Evolutionary conservation across 495 filamentous ascomycete species (phyloP).

Genomic region (Aspergillus carlsbadensis): DNA sequence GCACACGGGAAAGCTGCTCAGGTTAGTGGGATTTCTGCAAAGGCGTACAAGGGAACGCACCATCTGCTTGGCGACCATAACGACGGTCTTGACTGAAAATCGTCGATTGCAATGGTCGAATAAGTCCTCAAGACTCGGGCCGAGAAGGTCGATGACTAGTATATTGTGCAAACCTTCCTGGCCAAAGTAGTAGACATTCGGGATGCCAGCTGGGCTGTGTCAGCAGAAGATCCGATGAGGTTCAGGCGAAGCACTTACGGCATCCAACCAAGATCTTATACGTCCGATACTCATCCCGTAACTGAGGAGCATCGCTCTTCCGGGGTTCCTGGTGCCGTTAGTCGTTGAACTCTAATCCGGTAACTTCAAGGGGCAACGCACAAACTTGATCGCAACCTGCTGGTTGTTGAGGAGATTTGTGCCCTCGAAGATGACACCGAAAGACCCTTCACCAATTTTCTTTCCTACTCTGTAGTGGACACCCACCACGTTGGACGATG

Average conservation of each 20-base stretch:
- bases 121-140: slow-evolving; percentile 93
- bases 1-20: slow-evolving; percentile 83
- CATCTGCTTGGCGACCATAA: slow-evolving; percentile 99
- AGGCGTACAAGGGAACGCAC: slow-evolving; percentile 44
- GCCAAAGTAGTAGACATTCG: slow-evolving; percentile 99
- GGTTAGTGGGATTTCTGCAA: neutral
- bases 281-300: slow-evolving; percentile 97
- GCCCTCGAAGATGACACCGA: slow-evolving; percentile 98
- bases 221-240: slow-evolving; percentile 18
- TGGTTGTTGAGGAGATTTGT: slow-evolving; percentile 99
- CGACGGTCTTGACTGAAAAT: slow-evolving; percentile 95
- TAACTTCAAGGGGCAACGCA: slow-evolving; percentile 47
- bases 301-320: slow-evolving; percentile 96
- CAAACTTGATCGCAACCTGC: slow-evolving; percentile 99
- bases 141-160: slow-evolving; percentile 95
- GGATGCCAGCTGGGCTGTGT: slow-evolving; percentile 80
- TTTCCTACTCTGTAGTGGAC: slow-evolving; percentile 99
- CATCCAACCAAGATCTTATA: slow-evolving; percentile 99
- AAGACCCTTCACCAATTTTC: slow-evolving; percentile 99
- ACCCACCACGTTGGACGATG: slow-evolving; percentile 96
- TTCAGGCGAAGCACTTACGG: slow-evolving; percentile 65
- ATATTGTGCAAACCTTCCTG: slow-evolving; percentile 99
- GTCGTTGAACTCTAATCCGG: neutral
- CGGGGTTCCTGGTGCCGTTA: slow-evolving; percentile 74
- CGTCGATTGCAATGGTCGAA: slow-evolving; percentile 97